A percentile compares a stretch with the other conserved stretches of the same genome.
Evolutionary conservation across 202 grass and related monocot species (phyloP).

Genomic region (Dendrocalamus latiflorus): DNA sequence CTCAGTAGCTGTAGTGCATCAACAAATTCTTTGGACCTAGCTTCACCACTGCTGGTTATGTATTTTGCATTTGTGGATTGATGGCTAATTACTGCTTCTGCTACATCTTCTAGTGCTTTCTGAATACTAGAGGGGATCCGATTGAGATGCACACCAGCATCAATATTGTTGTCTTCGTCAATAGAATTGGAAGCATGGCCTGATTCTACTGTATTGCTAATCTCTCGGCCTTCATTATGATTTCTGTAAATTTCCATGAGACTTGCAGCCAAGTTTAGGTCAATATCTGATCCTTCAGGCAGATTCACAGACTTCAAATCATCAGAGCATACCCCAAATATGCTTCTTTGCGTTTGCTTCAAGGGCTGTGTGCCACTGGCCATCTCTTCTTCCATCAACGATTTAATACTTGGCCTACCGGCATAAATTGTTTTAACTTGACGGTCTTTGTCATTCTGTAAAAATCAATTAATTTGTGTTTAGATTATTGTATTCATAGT

Average conservation of each 20-base stretch:
- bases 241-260: slow-evolving; percentile 57
- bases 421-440: slow-evolving; percentile 19
- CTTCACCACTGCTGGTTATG: slow-evolving; percentile 24
- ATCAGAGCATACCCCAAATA: slow-evolving; percentile 31
- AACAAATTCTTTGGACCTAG: slow-evolving; percentile 67
- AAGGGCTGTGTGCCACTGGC: slow-evolving; percentile 36
- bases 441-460: slow-evolving; percentile 44
- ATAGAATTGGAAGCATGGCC: slow-evolving; percentile 4
- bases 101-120: slow-evolving; percentile 60
- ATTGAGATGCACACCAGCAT: slow-evolving; percentile 16
- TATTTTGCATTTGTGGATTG: slow-evolving; percentile 39
- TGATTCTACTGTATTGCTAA: slow-evolving; percentile 15
- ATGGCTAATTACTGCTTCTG: slow-evolving; percentile 53
- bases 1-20: slow-evolving; percentile 65
- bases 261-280: slow-evolving; percentile 60
- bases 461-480: slow-evolving; percentile 18
- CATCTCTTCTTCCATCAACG: slow-evolving; percentile 88
- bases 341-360: slow-evolving; percentile 42
- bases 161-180: slow-evolving; percentile 28
- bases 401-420: slow-evolving; percentile 71
- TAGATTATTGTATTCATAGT: neutral
- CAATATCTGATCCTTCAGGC: slow-evolving; percentile 45
- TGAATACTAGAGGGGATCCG: slow-evolving; percentile 42
- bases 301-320: slow-evolving; percentile 32
- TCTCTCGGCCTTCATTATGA: slow-evolving; percentile 34